Conservation (phyloP, 257 asterid genomes). For the Buddleja alternifolia region DNA sequence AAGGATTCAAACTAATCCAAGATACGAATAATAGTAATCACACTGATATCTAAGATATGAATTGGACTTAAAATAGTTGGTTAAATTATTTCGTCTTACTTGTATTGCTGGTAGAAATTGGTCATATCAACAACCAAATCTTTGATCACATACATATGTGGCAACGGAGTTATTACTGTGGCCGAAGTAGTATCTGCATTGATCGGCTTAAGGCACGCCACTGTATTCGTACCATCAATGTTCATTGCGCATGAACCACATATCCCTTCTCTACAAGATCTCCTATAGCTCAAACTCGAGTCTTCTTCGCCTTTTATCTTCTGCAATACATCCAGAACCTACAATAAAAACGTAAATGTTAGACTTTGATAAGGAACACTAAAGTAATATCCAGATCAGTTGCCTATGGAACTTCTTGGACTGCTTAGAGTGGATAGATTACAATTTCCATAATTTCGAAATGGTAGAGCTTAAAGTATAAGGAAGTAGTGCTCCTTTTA, state of each 20-base stretch:
- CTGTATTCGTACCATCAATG: constrained; percentile 74
- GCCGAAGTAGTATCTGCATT: constrained; percentile 47
- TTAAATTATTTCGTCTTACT: constrained; percentile 36
- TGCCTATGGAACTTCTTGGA: too few relatives aligned
- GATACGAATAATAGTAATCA: too few relatives aligned
- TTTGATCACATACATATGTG: constrained; percentile 82
- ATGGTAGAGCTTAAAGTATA: too few relatives aligned
- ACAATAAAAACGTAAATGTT: not conserved
- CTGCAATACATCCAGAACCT: constrained; percentile 78
- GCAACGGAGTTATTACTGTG: constrained; percentile 68
- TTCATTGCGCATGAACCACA: constrained; percentile 88
- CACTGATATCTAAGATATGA: too few relatives aligned
- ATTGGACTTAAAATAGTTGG: too few relatives aligned
- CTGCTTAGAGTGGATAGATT: too few relatives aligned
- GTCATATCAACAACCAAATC: constrained; percentile 80
- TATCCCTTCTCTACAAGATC: constrained; percentile 81
- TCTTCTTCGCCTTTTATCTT: constrained; percentile 68
- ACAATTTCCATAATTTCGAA: too few relatives aligned
- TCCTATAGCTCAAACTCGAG: constrained; percentile 60
- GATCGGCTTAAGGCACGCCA: constrained; percentile 78
- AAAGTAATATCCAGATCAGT: too few relatives aligned
- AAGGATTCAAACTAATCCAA: too few relatives aligned
- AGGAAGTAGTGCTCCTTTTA: too few relatives aligned
- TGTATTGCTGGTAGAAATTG: constrained; percentile 81
- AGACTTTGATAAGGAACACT: not conserved